Evolutionary conservation across 805 yeast species (phyloP).

Genomic region (Nakazawaea ernobii): DNA sequence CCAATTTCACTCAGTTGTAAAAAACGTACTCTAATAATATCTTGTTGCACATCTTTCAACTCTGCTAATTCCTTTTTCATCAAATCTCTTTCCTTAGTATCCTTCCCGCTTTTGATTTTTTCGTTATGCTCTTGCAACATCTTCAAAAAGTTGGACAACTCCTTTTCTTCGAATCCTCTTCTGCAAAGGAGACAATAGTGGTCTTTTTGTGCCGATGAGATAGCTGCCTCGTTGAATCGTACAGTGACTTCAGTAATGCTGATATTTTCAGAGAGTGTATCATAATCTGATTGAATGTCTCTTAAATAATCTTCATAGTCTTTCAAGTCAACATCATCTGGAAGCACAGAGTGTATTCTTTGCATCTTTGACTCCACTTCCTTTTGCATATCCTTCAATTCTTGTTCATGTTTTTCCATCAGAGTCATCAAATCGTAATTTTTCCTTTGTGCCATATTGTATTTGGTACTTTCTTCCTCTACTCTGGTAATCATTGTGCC

Average conservation of each 20-base stretch:
- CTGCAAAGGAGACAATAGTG: slow-evolving; percentile 70
- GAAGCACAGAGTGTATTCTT: slow-evolving; percentile 24
- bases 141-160: slow-evolving; percentile 15
- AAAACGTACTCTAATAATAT: slow-evolving; percentile 18
- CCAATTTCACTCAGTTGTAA: slow-evolving; percentile 7
- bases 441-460: not conserved
- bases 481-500: slow-evolving; percentile 10
- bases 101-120: slow-evolving; percentile 15
- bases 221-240: slow-evolving; percentile 65
- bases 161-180: slow-evolving; percentile 48
- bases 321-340: slow-evolving; percentile 35
- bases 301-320: slow-evolving; percentile 44
- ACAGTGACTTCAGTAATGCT: slow-evolving; percentile 67
- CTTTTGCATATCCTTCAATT: slow-evolving; percentile 13
- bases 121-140: slow-evolving; percentile 19
- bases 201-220: slow-evolving; percentile 50
- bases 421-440: not conserved
- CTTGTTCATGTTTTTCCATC: slow-evolving; percentile 10
- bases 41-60: slow-evolving; percentile 22
- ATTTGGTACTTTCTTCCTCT: not conserved
- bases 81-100: slow-evolving; percentile 17
- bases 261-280: slow-evolving; percentile 54
- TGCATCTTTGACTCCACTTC: slow-evolving; percentile 11
- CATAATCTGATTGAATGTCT: slow-evolving; percentile 58
- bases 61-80: slow-evolving; percentile 23